Percentiles rank a stretch among this genome's conserved stretches.
phyloP scores from a whole-genome alignment of 345 rosid genomes.

The Trapa incisa region DNA sequence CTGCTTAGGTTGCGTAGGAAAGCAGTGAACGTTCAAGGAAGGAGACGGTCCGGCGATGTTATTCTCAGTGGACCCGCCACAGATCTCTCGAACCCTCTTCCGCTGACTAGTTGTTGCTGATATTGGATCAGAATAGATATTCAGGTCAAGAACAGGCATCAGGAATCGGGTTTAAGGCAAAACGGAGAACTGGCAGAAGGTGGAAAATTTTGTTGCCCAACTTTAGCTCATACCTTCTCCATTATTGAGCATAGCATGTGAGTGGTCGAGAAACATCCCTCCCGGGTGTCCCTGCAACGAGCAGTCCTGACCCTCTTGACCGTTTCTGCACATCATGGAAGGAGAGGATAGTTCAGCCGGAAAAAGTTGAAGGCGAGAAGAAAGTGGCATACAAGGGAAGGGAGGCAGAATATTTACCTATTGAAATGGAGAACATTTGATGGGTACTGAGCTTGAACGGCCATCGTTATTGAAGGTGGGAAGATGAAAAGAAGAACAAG shows the following conservation, averaged over 20 bases:
- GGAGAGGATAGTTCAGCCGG: neutral
- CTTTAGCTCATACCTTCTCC: conserved; percentile 23
- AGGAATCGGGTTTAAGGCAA: neutral
- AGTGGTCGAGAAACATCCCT: conserved; percentile 35
- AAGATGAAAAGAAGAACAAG: too few relatives aligned
- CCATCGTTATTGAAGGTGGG: conserved; percentile 14
- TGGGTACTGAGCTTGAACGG: conserved; percentile 85
- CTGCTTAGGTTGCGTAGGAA: conserved; percentile 30
- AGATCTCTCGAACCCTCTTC: conserved; percentile 49
- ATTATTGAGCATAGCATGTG: conserved; percentile 34
- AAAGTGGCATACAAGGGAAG: neutral
- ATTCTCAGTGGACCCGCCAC: conserved; percentile 11
- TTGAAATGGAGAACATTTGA: conserved; percentile 53
- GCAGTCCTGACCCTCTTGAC: conserved; percentile 49
- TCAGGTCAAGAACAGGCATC: neutral
- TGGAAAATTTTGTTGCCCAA: too few relatives aligned
- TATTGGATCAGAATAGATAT: neutral
- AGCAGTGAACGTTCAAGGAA: conserved; percentile 9
- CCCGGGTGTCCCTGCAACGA: conserved; percentile 43
- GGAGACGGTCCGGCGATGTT: conserved; percentile 29
- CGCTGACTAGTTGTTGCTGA: conserved; percentile 10
- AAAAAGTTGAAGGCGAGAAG: neutral
- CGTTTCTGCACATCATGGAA: conserved; percentile 31
- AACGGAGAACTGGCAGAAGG: neutral
- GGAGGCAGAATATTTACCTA: conserved; percentile 9